phyloP scores from a whole-genome alignment of 225 moss, liverwort and hornwort genomes.

The Thuidium tamariscinum region DNA sequence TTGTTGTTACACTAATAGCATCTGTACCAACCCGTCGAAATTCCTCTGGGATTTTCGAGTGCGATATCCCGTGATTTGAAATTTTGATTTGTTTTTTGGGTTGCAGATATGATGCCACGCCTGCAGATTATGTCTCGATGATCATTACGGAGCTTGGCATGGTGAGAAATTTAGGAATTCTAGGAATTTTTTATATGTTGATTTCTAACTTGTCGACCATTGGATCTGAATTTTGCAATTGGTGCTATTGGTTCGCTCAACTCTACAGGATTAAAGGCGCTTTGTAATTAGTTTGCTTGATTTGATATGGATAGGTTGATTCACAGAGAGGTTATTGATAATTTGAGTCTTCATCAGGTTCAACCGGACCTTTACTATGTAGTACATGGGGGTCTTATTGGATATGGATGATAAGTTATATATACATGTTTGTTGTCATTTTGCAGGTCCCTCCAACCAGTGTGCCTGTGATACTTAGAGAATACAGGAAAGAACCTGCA shows the following conservation, averaged over 20 bases:
- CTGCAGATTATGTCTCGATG: constrained; percentile 89
- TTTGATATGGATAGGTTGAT: background rate
- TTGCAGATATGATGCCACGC: constrained; percentile 88
- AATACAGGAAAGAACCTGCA: constrained; percentile 69
- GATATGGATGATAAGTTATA: background rate
- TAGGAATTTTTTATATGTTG: background rate
- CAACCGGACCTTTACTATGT: background rate
- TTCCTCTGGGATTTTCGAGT: background rate
- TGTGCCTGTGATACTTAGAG: constrained; percentile 85
- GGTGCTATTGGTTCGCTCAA: background rate
- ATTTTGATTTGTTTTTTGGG: background rate
- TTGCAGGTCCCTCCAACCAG: constrained; percentile 84
- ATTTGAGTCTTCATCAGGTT: background rate
- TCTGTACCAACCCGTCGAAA: background rate
- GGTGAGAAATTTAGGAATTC: constrained; percentile 37
- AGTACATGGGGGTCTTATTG: background rate
- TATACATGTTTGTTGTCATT: background rate
- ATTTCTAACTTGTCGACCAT: background rate
- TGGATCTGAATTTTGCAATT: background rate
- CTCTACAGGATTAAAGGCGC: background rate
- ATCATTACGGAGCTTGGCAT: constrained; percentile 98
- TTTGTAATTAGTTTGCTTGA: background rate
- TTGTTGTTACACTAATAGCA: background rate
- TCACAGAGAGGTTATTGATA: background rate
- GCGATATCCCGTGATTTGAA: background rate